These are phyloP conservation scores for Xylaria grammica DNA, from an alignment of 495 filamentous ascomycete genomes.

Conservation along the genomic window DNA sequence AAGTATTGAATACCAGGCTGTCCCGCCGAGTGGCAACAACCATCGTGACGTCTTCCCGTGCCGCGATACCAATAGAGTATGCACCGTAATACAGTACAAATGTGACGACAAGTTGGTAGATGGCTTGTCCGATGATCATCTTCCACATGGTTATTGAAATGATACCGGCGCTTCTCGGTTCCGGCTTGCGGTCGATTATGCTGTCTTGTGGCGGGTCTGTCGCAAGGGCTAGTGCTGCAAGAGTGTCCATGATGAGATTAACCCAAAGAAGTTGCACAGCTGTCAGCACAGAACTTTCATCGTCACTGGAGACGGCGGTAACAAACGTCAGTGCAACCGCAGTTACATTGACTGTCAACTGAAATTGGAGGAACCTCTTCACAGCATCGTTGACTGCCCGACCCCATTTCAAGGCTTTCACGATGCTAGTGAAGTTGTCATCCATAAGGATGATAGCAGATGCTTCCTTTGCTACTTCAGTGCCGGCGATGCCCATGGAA, in stretches of 20 bases:
- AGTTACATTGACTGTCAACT: constrained; percentile 90
- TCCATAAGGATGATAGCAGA: constrained; percentile 92
- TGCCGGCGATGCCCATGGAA: constrained; percentile 91
- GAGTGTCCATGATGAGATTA: constrained; percentile 93
- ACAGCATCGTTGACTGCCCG: constrained; percentile 91
- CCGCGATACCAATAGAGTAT: constrained; percentile 60
- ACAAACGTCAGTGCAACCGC: constrained; percentile 85
- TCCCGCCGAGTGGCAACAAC: constrained; percentile 53
- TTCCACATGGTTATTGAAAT: constrained; percentile 93
- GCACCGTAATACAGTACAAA: constrained; percentile 81
- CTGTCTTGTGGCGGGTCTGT: constrained; percentile 82
- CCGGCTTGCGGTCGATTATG: constrained; percentile 82
- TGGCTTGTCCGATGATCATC: constrained; percentile 87
- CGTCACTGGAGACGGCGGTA: constrained; percentile 71
- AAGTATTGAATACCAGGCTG: constrained; percentile 89
- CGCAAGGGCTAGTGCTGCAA: constrained; percentile 83
- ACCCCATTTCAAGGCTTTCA: constrained; percentile 89
- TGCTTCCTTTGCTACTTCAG: constrained; percentile 92
- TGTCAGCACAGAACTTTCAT: constrained; percentile 74
- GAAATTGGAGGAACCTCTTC: constrained; percentile 89
- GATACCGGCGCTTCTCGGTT: constrained; percentile 74
- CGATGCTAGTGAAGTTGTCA: constrained; percentile 86
- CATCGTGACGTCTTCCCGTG: constrained; percentile 31
- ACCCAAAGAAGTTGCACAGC: constrained; percentile 92
- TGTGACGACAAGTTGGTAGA: constrained; percentile 80